phyloP scores from a whole-genome alignment of 2,329 filamentous ascomycete genomes.

The Fusarium nisikadoi region DNA sequence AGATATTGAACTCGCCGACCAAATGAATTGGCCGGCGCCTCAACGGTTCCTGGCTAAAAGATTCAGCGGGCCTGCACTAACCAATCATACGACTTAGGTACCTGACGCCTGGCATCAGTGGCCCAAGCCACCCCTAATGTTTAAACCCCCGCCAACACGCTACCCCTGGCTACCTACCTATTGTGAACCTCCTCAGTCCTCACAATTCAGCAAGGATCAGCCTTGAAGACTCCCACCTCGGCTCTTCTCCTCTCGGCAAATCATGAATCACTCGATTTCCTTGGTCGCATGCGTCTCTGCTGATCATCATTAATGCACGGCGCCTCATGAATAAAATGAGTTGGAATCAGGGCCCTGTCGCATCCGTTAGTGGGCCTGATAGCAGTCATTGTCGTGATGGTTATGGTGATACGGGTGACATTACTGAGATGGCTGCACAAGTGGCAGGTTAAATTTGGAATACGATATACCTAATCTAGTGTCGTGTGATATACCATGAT shows the following conservation, averaged over 20 bases:
- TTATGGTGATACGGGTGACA: background rate
- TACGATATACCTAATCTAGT: slow-evolving; percentile 4
- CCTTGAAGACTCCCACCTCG: slow-evolving; percentile 6
- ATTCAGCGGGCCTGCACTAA: slow-evolving; percentile 1
- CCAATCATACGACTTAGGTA: slow-evolving; percentile 40
- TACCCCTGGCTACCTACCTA: slow-evolving; percentile 13
- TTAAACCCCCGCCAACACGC: background rate
- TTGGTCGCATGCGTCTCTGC: slow-evolving; percentile 27
- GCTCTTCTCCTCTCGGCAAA: slow-evolving; percentile 9
- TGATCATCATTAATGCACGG: slow-evolving; percentile 42
- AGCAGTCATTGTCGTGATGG: background rate
- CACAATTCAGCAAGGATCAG: slow-evolving; percentile 6
- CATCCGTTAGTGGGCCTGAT: slow-evolving; percentile 5
- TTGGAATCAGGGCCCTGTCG: slow-evolving; percentile 15
- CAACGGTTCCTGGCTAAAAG: slow-evolving; percentile 45
- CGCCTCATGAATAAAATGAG: slow-evolving; percentile 7
- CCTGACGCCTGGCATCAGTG: slow-evolving; percentile 39
- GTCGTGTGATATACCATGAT: background rate
- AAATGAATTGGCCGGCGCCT: slow-evolving; percentile 31
- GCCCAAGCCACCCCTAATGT: slow-evolving; percentile 22
- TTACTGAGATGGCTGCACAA: slow-evolving; percentile 16
- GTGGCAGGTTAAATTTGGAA: slow-evolving; percentile 33
- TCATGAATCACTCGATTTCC: slow-evolving; percentile 23
- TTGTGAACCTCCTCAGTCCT: slow-evolving; percentile 24
- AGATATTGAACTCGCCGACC: too few species aligned